phyloP scores from a whole-genome alignment of 805 yeast species.

The Pachysolen tannophilus region DNA sequence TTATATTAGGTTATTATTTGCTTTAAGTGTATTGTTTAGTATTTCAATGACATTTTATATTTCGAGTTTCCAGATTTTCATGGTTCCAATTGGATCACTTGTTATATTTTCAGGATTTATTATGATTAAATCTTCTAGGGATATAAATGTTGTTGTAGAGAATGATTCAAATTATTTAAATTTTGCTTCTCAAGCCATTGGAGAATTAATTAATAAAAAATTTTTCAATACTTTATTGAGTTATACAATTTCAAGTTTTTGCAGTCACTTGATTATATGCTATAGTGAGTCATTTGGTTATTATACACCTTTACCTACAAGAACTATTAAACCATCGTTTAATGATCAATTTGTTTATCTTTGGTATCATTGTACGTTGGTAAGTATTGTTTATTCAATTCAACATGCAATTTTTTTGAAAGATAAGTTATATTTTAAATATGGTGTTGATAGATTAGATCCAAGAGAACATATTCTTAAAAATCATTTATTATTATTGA shows the following conservation, averaged over 20 bases:
- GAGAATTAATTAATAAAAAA: constrained; percentile 16
- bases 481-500: constrained; percentile 23
- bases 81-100: constrained; percentile 18
- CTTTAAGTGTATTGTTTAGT: constrained; percentile 17
- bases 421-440: constrained; percentile 41
- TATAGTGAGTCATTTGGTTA: constrained; percentile 19
- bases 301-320: constrained; percentile 24
- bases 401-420: constrained; percentile 48
- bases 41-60: constrained; percentile 13
- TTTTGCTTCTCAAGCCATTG: constrained; percentile 17
- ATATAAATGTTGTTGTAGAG: constrained; percentile 19
- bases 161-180: constrained; percentile 14
- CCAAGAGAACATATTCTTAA: constrained; percentile 23
- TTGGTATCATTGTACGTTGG: constrained; percentile 35
- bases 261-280: constrained; percentile 13
- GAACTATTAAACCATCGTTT: constrained; percentile 31
- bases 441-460: constrained; percentile 30
- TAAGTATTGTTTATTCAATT: constrained; percentile 37
- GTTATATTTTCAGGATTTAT: constrained; percentile 21
- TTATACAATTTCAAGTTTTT: constrained; percentile 14
- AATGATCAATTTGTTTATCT: constrained; percentile 39
- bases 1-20: constrained; percentile 14
- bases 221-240: constrained; percentile 16
- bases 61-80: constrained; percentile 12
- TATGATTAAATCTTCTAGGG: constrained; percentile 20